Conservation (phyloP, 2,329 filamentous ascomycete species). For the Pestalotiopsis sp. region DNA sequence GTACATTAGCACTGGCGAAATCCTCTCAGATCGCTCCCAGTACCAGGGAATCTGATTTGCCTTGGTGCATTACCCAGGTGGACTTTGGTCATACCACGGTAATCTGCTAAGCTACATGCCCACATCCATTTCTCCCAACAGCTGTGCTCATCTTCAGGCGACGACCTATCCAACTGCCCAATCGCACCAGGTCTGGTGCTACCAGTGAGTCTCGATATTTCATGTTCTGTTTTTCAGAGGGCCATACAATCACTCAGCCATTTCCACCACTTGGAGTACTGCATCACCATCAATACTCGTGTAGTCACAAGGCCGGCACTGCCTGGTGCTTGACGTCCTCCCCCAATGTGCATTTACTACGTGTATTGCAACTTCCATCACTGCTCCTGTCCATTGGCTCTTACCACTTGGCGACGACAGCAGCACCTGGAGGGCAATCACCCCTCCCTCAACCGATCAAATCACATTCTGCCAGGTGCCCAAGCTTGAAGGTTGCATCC, state of each 20-base stretch:
- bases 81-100: not conserved
- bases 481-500: not conserved
- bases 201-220: too few species aligned
- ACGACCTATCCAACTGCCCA: too few species aligned
- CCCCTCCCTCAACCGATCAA: not conserved
- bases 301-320: too few species aligned
- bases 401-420: not conserved
- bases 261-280: too few species aligned
- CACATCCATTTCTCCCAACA: not conserved
- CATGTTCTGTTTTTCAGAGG: too few species aligned
- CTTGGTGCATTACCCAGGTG: too few species aligned
- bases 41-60: not conserved
- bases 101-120: not conserved
- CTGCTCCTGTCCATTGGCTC: not conserved
- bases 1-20: not conserved
- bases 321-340: not conserved
- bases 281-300: too few species aligned
- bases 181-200: too few species aligned
- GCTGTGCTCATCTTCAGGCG: too few species aligned
- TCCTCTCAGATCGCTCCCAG: too few species aligned
- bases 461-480: not conserved
- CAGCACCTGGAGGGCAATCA: not conserved
- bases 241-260: too few species aligned
- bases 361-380: not conserved
- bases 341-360: not conserved